Base-by-base conservation (phyloP, 2,329 filamentous ascomycete species). In the Penicillium sp. region DNA sequence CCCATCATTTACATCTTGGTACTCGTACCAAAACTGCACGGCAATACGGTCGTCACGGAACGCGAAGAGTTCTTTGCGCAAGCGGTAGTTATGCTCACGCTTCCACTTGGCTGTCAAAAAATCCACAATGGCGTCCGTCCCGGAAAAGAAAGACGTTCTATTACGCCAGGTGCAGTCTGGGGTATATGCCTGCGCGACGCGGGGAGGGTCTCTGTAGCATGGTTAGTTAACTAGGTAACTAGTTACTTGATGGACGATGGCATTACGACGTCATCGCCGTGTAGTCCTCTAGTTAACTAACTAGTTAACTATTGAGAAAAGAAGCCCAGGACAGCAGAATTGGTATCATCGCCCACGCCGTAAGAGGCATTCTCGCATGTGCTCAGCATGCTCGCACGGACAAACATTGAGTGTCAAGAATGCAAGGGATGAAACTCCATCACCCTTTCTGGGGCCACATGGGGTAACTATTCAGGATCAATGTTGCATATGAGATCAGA, bases 21-120 rank as follows among this genome's bases (percentile, higher is more conserved):
- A 90, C 64, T 94, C 84, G 57, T 91, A 94, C 87, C 87, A 94
- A 63, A 93, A 94, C 59, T 94, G 87, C 15, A 94, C 88, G 1
- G 87, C 87, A 49, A 90, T 91, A 65, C 80, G 84, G 64, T 91
- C 73, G 25, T 82, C 81, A 0, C 69, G 74, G 57, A 88, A 93
- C 1, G 86, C 75, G 64, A 94, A 94, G 1, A 94, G 71, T 60
- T 94, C 88, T 63, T 94, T 94, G 38, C 87, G 78, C 39, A 94
- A 73, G 0, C 77, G 75, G 57, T 94, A 94, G 11, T 74, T 79
- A 29, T 78, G 70, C 62, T 94, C 88, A 14, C 73, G 77, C 29
- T 74, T 66, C 87, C 87, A 94, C 59, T 94, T 94, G 30, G 78
- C 70, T 1, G 75, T 77, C 36, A 94, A 60, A 51, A 91, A 87